Evolutionary conservation across 1,139 yeast genomes (phyloP).

Genomic region (Debaryomyces subglobosus): DNA sequence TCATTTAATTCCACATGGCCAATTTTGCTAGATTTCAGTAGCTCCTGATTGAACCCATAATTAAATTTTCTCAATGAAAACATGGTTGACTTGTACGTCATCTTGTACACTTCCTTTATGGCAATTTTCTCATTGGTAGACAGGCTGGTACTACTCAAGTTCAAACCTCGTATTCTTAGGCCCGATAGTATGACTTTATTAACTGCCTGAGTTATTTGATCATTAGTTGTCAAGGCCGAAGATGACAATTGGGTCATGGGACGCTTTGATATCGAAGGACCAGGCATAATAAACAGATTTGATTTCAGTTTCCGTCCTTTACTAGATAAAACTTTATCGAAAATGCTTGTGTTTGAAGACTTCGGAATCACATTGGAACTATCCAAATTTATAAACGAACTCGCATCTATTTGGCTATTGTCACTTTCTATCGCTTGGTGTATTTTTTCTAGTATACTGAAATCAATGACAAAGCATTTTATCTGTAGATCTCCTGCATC

Average conservation of each 20-base stretch:
- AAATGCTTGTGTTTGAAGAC: constrained; percentile 24
- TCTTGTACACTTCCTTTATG: constrained; percentile 45
- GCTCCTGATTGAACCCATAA: constrained; percentile 26
- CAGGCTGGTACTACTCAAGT: constrained; percentile 24
- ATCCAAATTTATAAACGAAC: neutral
- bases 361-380: neutral
- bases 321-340: constrained; percentile 40
- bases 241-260: constrained; percentile 17
- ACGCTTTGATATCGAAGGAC: constrained; percentile 5
- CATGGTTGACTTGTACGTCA: constrained; percentile 44
- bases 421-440: neutral
- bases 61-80: constrained; percentile 44
- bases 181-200: constrained; percentile 45
- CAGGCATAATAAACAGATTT: constrained; percentile 19
- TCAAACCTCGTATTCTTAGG: constrained; percentile 44
- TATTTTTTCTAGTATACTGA: constrained; percentile 11
- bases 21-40: constrained; percentile 6
- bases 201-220: constrained; percentile 38
- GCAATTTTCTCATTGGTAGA: constrained; percentile 37
- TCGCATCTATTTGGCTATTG: neutral
- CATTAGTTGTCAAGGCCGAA: constrained; percentile 29
- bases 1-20: constrained; percentile 27
- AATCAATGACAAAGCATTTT: constrained; percentile 22
- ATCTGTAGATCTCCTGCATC: constrained; percentile 13
- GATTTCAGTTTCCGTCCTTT: constrained; percentile 22